Percentiles rank a stretch among this genome's conserved stretches.
These are phyloP conservation scores for Casuarina glauca DNA, from an alignment of 306 rosid species.

Conservation along the genomic window DNA sequence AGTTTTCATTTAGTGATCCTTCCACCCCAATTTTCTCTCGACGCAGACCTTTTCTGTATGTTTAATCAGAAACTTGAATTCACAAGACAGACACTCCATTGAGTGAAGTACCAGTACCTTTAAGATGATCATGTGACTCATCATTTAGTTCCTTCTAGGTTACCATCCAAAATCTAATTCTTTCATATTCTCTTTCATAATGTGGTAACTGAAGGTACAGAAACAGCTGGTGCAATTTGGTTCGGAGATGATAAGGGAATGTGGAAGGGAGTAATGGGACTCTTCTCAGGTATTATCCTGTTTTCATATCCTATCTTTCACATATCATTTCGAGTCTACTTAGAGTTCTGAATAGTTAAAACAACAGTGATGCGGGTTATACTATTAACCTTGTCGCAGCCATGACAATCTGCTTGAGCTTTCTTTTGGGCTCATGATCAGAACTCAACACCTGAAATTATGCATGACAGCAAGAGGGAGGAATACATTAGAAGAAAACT, in stretches of 20 bases:
- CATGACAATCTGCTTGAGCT: constrained; percentile 79
- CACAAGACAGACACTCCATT: background rate
- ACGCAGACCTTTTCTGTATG: background rate
- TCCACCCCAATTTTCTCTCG: background rate
- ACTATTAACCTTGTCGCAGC: constrained; percentile 82
- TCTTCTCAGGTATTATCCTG: background rate
- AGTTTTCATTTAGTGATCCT: background rate
- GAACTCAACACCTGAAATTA: constrained; percentile 68
- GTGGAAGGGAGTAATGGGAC: background rate
- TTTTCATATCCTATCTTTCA: background rate
- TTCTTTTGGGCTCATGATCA: constrained; percentile 75
- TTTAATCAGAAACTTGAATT: background rate
- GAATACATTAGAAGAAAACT: background rate
- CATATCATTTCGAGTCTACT: background rate
- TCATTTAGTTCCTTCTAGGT: background rate
- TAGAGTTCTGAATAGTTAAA: background rate
- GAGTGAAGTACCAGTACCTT: background rate
- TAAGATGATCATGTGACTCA: background rate
- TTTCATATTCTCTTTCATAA: background rate
- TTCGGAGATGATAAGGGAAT: background rate
- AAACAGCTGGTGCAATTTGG: background rate
- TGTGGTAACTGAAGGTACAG: background rate
- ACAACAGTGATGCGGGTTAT: background rate
- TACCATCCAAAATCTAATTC: background rate
- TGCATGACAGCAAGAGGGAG: background rate